Percentiles rank a stretch among this genome's conserved stretches.
Evolutionary conservation across 768 basidiomycete species (phyloP).

Genomic region (Fistulinella prunicolor): DNA sequence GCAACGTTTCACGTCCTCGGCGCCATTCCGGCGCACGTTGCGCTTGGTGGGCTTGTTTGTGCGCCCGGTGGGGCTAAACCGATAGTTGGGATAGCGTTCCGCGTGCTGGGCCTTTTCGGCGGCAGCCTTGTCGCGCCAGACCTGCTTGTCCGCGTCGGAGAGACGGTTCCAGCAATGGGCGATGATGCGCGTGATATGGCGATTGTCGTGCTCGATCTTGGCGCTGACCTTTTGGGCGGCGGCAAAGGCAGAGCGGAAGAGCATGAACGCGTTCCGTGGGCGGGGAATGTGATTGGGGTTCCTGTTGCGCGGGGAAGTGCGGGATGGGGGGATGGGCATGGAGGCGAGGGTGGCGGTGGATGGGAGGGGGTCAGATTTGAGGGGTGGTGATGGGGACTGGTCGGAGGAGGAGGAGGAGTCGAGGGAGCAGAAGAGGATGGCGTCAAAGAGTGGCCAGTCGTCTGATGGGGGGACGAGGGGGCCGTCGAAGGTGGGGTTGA

Average conservation of each 20-base stretch:
- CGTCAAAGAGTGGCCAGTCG: conserved; percentile 28
- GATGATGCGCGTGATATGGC: conserved; percentile 56
- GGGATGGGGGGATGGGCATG: conserved; percentile 32
- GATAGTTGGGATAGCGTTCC: conserved; percentile 50
- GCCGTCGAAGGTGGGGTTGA: conserved; percentile 2
- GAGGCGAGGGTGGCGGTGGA: conserved; percentile 21
- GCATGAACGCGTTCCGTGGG: conserved; percentile 47
- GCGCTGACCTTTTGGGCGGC: conserved; percentile 46
- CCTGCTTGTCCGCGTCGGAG: conserved; percentile 45
- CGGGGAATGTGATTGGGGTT: conserved; percentile 42
- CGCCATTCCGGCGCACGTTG: conserved; percentile 50
- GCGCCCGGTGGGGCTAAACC: conserved; percentile 47
- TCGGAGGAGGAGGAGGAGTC: conserved; percentile 12
- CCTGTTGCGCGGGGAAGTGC: conserved; percentile 27
- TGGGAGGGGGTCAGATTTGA: conserved; percentile 2
- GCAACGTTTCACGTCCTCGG: conserved; percentile 47
- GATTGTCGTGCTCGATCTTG: conserved; percentile 53
- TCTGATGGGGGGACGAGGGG: conserved; percentile 13
- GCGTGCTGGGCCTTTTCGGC: conserved; percentile 50
- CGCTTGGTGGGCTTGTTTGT: conserved; percentile 45
- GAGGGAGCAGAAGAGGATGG: conserved; percentile 6
- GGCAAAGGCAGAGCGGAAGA: conserved; percentile 61
- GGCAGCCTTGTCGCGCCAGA: conserved; percentile 51
- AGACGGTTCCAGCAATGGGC: conserved; percentile 55
- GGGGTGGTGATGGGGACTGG: conserved; percentile 11